Percentiles rank a stretch among this genome's conserved stretches.
phyloP scores from a whole-genome alignment of 441 rosid species.

The Populus hybrid region DNA sequence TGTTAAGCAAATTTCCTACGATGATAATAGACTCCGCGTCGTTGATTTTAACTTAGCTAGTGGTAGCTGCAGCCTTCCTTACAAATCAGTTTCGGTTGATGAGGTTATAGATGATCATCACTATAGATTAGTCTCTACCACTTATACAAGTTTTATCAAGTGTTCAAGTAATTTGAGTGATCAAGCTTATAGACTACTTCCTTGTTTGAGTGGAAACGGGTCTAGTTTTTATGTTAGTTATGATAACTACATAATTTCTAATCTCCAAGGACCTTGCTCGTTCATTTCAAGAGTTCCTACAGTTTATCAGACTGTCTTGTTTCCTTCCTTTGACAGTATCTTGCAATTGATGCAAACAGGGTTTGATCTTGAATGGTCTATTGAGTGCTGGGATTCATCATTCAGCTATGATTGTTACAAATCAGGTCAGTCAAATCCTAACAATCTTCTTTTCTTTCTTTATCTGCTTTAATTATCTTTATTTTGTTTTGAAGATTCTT shows the following conservation, averaged over 20 bases:
- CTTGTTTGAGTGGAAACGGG: constrained; percentile 29
- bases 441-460: background rate
- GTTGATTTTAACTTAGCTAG: constrained; percentile 33
- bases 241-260: constrained; percentile 14
- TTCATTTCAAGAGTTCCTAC: constrained; percentile 29
- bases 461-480: background rate
- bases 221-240: constrained; percentile 27
- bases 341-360: constrained; percentile 26
- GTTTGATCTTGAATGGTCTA: constrained; percentile 36
- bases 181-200: constrained; percentile 20
- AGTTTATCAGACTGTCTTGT: constrained; percentile 11
- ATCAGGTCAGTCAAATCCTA: constrained; percentile 11
- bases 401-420: constrained; percentile 17
- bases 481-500: background rate
- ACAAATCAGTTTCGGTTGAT: constrained; percentile 14
- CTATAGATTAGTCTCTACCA: constrained; percentile 6
- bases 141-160: constrained; percentile 24
- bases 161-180: constrained; percentile 24
- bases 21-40: constrained; percentile 15
- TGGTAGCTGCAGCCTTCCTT: constrained; percentile 27
- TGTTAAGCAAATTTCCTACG: constrained; percentile 24
- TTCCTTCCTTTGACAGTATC: constrained; percentile 31
- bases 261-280: constrained; percentile 26
- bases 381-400: constrained; percentile 32
- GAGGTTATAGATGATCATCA: constrained; percentile 8